These are phyloP conservation scores for Apiospora kogelbergensis DNA, from an alignment of 2,329 filamentous ascomycete species.

Conservation along the genomic window DNA sequence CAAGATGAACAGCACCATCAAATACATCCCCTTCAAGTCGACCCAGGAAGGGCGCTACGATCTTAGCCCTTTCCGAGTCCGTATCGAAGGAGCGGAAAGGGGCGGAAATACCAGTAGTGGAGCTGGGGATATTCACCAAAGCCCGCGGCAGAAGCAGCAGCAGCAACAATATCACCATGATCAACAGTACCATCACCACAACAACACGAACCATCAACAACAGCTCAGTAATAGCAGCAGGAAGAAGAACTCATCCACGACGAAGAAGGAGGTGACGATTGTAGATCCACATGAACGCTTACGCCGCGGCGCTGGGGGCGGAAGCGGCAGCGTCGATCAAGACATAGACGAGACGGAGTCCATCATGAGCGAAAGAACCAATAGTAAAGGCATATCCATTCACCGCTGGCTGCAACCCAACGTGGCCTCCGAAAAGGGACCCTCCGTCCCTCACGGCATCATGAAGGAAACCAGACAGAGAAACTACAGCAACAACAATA, in stretches of 20 bases:
- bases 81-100: constrained; percentile 49
- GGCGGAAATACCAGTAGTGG: not conserved
- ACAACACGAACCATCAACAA: not conserved
- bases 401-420: constrained; percentile 62
- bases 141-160: constrained; percentile 54
- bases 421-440: constrained; percentile 28
- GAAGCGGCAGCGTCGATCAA: constrained; percentile 29
- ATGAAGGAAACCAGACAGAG: constrained; percentile 49
- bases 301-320: constrained; percentile 13
- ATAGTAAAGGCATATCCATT: constrained; percentile 51
- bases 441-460: constrained; percentile 45
- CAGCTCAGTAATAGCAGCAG: constrained; percentile 17
- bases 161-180: constrained; percentile 24
- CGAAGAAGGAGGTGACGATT: constrained; percentile 69
- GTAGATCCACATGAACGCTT: constrained; percentile 51
- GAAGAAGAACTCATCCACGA: not conserved
- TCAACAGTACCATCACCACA: not conserved
- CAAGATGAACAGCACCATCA: constrained; percentile 86
- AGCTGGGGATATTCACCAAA: constrained; percentile 46
- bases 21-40: constrained; percentile 75
- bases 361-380: constrained; percentile 37
- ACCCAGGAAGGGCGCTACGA: constrained; percentile 76
- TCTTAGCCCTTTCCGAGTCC: constrained; percentile 83
- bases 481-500: constrained; percentile 17
- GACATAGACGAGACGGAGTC: constrained; percentile 45